phyloP scores from a whole-genome alignment of 2,329 filamentous ascomycete genomes.

The Cytospora chrysosperma region DNA sequence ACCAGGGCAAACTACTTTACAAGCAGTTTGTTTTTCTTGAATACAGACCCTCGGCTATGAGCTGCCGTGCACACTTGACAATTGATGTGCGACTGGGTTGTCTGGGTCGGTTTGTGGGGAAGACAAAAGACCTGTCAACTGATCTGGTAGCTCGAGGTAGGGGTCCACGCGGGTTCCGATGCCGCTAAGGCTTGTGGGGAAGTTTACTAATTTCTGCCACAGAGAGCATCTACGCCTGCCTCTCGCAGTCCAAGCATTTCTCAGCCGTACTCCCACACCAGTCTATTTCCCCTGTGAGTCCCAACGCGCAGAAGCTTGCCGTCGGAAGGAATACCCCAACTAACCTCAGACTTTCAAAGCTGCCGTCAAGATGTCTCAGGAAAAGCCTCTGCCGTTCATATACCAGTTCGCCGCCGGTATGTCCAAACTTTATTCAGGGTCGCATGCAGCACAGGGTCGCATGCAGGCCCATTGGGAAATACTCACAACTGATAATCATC shows the following conservation, averaged over 20 bases:
- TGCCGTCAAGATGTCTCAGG: slow-evolving; percentile 56
- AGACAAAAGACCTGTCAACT: background rate
- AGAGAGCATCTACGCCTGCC: background rate
- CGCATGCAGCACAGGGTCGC: slow-evolving; percentile 27
- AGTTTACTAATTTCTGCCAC: slow-evolving; percentile 9
- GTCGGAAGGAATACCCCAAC: background rate
- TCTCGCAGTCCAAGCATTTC: background rate
- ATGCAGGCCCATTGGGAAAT: slow-evolving; percentile 20
- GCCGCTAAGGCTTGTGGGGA: slow-evolving; percentile 16
- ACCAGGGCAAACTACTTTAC: no score
- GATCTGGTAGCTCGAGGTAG: no score
- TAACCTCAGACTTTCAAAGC: background rate
- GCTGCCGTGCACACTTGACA: slow-evolving; percentile 3
- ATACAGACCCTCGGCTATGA: no score
- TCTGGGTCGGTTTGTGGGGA: no score
- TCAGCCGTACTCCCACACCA: background rate
- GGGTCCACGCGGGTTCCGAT: slow-evolving; percentile 17
- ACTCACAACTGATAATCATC: slow-evolving; percentile 31
- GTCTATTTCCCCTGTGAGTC: slow-evolving; percentile 13
- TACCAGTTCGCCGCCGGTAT: slow-evolving; percentile 94
- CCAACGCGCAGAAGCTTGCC: no score
- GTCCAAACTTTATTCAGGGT: no score
- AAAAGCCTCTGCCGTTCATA: slow-evolving; percentile 81
- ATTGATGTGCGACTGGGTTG: background rate
- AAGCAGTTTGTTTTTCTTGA: no score